Evolutionary conservation across 73 alveolate genomes (phyloP).

Genomic region (Paramecium pentaurelia): DNA sequence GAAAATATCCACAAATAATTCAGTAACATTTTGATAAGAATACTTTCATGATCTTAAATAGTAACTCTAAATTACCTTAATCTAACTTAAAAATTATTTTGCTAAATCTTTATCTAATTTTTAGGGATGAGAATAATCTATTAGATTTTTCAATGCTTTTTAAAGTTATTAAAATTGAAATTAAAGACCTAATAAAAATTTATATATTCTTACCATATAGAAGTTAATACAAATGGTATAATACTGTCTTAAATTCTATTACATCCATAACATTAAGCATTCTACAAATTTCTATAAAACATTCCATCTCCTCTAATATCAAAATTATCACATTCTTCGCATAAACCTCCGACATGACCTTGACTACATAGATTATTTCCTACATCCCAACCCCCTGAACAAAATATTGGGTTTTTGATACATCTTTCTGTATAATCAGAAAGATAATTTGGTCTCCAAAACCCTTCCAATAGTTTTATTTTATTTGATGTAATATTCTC

Average conservation of each 20-base stretch:
- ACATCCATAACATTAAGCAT: neutral
- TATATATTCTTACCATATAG: neutral
- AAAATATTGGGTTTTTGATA: neutral
- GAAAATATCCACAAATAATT: neutral
- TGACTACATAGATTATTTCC: neutral
- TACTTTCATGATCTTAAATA: neutral
- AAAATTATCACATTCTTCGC: neutral
- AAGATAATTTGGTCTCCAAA: neutral
- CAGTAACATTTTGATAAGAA: neutral
- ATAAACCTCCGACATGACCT: neutral
- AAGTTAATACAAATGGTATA: neutral
- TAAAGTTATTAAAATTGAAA: neutral
- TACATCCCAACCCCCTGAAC: neutral
- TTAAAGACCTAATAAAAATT: neutral
- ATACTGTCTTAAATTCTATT: neutral
- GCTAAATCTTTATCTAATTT: neutral
- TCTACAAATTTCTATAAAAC: neutral
- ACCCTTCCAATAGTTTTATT: neutral
- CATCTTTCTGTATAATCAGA: neutral
- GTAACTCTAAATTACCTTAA: neutral
- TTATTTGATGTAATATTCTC: neutral
- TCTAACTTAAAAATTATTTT: neutral
- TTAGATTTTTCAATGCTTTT: neutral
- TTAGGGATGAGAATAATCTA: neutral
- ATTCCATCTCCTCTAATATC: neutral